Base-by-base conservation (phyloP, 192 early-diverging fungal species). In the Entomortierella lignicola region DNA sequence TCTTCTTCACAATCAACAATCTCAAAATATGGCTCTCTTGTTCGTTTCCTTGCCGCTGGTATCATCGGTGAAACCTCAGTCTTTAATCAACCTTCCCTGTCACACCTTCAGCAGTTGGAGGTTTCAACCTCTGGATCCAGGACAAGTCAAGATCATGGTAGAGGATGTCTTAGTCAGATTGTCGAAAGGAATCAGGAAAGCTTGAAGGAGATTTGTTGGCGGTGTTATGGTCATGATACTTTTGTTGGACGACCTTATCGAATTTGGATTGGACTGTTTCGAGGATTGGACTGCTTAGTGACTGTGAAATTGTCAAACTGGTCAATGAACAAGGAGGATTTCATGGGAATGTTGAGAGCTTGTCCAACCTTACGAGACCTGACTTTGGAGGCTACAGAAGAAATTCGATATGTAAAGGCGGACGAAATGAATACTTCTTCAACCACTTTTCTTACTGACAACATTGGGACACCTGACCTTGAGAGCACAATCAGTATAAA, bases 51-150 rank as follows among this genome's bases (percentile, higher is more conserved):
- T 1, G 10, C 29, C 12, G 59, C 64, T 2, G 72, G 72, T 0
- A 52, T 64, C 17, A 74, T 74, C 25, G 63, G 64, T 27, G 58
- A 74, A 12, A 55, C 50, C 7, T 74, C 72, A 0, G 57, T 66
- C 27, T 74, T 74, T 48, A 61, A 74, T 42, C 72, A 74, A 39
- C 27, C 72, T 3, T 74, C 64, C 1, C 42, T 74, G 17, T 29
- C 37, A 10, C 51, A 10, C 20, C 48, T 74, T n/a, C 56, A 48
- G 25, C 12, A 50, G 8, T 32, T 74, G 18, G 72, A 74, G 12
- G 41, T 62, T 21, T 55, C 61, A 11, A 66, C 72, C 0, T 55
- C 44, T 23, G 72, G 57, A 4, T 66, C 63, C 3, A 60, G 37
- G 11, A 26, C 50, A 7, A 21, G 44, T 8, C 37, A 41, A 20